Evolutionary conservation across 2,329 filamentous ascomycete genomes (phyloP).

Genomic region (Alternaria gansuensis): DNA sequence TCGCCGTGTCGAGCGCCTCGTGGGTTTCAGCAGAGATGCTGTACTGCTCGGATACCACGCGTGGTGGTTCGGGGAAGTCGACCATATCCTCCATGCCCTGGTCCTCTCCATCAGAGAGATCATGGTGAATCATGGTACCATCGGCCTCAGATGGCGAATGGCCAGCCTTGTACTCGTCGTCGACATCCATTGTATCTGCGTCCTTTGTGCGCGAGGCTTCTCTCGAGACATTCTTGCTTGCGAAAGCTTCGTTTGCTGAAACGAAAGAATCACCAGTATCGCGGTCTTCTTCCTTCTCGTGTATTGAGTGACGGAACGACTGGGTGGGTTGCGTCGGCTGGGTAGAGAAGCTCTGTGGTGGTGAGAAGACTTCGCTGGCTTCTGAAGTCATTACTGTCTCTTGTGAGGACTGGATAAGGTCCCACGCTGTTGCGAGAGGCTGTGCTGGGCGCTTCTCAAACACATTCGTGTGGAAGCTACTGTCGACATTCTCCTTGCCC

Average conservation of each 20-base stretch:
- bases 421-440: slow-evolving; percentile 45
- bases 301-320: slow-evolving; percentile 40
- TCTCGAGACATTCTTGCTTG: slow-evolving; percentile 43
- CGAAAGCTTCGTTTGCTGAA: slow-evolving; percentile 57
- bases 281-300: slow-evolving; percentile 40
- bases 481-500: slow-evolving; percentile 43
- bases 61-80: slow-evolving; percentile 36
- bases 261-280: slow-evolving; percentile 58
- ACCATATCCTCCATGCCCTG: slow-evolving; percentile 32
- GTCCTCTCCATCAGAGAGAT: slow-evolving; percentile 31
- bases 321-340: slow-evolving; percentile 45
- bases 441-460: slow-evolving; percentile 55
- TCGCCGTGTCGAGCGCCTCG: slow-evolving; percentile 42
- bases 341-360: slow-evolving; percentile 44
- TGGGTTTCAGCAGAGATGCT: slow-evolving; percentile 47
- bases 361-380: slow-evolving; percentile 45
- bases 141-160: slow-evolving; percentile 32
- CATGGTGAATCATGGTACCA: slow-evolving; percentile 41
- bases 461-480: slow-evolving; percentile 29
- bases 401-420: slow-evolving; percentile 41
- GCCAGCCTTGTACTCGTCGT: slow-evolving; percentile 40
- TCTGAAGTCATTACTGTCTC: slow-evolving; percentile 42
- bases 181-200: slow-evolving; percentile 45
- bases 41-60: slow-evolving; percentile 41
- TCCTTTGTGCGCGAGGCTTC: slow-evolving; percentile 36